Evolutionary conservation across 2,329 filamentous ascomycete species (phyloP).

Genomic region (Monosporascus ibericus): DNA sequence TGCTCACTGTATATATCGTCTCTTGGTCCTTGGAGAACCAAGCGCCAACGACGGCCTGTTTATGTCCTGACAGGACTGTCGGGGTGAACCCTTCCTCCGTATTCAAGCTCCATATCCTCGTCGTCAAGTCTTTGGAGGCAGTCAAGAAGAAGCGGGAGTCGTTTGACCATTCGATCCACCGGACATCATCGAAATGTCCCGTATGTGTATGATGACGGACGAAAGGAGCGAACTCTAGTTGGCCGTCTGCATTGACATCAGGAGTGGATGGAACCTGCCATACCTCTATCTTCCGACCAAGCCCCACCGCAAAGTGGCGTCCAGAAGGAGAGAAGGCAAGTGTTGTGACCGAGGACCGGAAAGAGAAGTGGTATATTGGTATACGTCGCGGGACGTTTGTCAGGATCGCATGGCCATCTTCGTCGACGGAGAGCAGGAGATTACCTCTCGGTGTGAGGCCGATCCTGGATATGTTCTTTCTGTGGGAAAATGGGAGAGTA

Average conservation of each 20-base stretch:
- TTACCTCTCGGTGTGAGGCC: constrained; percentile 88
- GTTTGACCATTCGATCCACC: constrained; percentile 87
- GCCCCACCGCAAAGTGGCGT: constrained; percentile 79
- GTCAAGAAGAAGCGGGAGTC: constrained; percentile 95
- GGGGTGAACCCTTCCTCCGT: constrained; percentile 82
- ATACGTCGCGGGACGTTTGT: constrained; percentile 85
- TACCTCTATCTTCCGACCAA: constrained; percentile 84
- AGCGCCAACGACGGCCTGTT: constrained; percentile 85
- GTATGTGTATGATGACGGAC: constrained; percentile 79
- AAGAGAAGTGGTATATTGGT: constrained; percentile 91
- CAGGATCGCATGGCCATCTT: constrained; percentile 88
- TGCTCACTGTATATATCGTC: constrained; percentile 91
- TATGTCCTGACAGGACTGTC: constrained; percentile 84
- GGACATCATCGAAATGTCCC: constrained; percentile 83
- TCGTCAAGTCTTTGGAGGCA: constrained; percentile 85
- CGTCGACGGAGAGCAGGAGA: constrained; percentile 85
- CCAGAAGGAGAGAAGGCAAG: constrained; percentile 89
- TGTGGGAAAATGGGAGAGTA: constrained; percentile 84
- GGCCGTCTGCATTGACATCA: constrained; percentile 69
- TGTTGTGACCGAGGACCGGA: constrained; percentile 74
- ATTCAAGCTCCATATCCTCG: constrained; percentile 90
- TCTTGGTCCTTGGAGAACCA: constrained; percentile 96
- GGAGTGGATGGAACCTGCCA: constrained; percentile 94
- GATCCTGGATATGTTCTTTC: constrained; percentile 84
- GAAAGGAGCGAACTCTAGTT: constrained; percentile 92